phyloP scores from a whole-genome alignment of 2,329 filamentous ascomycete genomes.

The Aspergillus sp. region DNA sequence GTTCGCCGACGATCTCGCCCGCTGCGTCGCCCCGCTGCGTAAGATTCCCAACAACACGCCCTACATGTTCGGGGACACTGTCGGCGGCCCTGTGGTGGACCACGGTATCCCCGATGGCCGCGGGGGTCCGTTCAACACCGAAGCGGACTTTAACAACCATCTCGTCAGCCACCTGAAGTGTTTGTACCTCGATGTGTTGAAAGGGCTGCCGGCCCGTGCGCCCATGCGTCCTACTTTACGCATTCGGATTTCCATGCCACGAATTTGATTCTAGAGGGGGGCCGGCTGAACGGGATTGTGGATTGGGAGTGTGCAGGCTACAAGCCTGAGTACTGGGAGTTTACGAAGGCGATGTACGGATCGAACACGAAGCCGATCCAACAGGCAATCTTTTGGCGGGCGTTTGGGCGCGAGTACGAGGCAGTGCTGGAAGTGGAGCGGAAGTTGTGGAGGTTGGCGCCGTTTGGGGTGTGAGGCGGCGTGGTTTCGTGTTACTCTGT shows the following conservation, averaged over 20 bases:
- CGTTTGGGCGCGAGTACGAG: neutral
- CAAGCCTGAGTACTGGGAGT: slow-evolving; percentile 29
- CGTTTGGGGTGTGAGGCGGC: neutral
- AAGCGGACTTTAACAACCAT: neutral
- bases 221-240: slow-evolving; percentile 10
- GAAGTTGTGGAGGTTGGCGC: slow-evolving; percentile 6
- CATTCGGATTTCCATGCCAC: slow-evolving; percentile 20
- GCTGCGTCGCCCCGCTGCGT: neutral
- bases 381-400: neutral
- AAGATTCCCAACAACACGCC: slow-evolving; percentile 3
- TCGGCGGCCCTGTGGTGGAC: neutral
- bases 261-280: slow-evolving; percentile 21
- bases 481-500: too few relatives aligned
- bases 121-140: slow-evolving; percentile 13
- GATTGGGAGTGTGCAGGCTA: slow-evolving; percentile 30
- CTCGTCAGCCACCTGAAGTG: neutral
- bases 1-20: neutral
- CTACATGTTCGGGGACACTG: neutral
- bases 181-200: neutral
- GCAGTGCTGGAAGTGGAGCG: neutral
- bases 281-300: slow-evolving; percentile 22
- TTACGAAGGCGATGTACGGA: slow-evolving; percentile 22
- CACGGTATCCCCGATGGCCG: neutral
- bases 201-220: neutral
- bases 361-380: neutral